Conservation (phyloP, 495 filamentous ascomycete genomes). For the Penicillium mononematosum region DNA sequence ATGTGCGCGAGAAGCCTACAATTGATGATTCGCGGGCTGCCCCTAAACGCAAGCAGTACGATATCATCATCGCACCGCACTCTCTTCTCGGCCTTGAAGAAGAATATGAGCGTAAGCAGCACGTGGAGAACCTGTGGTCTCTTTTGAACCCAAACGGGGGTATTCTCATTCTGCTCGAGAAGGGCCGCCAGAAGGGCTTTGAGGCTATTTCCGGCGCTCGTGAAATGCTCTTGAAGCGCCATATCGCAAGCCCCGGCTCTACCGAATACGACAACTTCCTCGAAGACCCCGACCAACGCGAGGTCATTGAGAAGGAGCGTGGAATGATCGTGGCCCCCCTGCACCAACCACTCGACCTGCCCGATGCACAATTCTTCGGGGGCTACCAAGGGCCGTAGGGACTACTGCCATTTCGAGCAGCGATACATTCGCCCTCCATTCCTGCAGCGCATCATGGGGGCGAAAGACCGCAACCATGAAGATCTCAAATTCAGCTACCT, state of each 20-base stretch:
- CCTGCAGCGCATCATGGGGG: slow-evolving; percentile 74
- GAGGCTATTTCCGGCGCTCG: slow-evolving; percentile 86
- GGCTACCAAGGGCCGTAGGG: slow-evolving; percentile 66
- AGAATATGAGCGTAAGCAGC: slow-evolving; percentile 68
- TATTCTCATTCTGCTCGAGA: slow-evolving; percentile 84
- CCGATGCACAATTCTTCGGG: slow-evolving; percentile 81
- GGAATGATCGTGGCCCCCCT: slow-evolving; percentile 96
- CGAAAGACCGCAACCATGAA: slow-evolving; percentile 75
- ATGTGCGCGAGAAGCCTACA: slow-evolving; percentile 50
- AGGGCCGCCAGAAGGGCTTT: slow-evolving; percentile 87
- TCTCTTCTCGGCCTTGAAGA: slow-evolving; percentile 70
- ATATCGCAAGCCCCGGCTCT: slow-evolving; percentile 66
- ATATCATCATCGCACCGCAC: slow-evolving; percentile 88
- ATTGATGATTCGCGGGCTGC: slow-evolving; percentile 42
- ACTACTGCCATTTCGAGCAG: slow-evolving; percentile 89
- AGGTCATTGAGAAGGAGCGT: slow-evolving; percentile 56
- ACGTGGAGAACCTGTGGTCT: slow-evolving; percentile 84
- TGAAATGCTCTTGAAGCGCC: slow-evolving; percentile 68
- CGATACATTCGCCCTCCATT: slow-evolving; percentile 81
- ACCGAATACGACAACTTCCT: slow-evolving; percentile 42
- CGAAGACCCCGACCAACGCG: slow-evolving; percentile 36
- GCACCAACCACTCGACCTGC: slow-evolving; percentile 85
- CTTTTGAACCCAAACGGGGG: slow-evolving; percentile 82
- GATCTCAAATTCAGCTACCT: slow-evolving; percentile 88
- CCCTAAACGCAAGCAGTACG: slow-evolving; percentile 72